phyloP scores from a whole-genome alignment of 1,284 basidiomycete genomes.

The Sporisorium iseilematis-ciliati region DNA sequence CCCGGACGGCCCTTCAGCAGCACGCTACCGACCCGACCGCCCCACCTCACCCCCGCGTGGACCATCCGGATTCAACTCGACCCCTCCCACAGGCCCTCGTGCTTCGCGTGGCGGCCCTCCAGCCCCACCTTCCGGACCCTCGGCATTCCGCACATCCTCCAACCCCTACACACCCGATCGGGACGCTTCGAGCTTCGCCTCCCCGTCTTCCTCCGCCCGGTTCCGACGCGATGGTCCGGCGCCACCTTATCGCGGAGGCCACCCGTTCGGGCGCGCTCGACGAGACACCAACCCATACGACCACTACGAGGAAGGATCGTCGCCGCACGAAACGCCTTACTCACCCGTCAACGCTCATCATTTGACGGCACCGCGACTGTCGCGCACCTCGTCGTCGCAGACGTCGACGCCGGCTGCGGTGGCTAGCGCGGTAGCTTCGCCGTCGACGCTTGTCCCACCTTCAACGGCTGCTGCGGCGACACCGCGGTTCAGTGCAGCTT shows the following conservation, averaged over 20 bases:
- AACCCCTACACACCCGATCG: conserved; percentile 32
- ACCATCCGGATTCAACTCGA: conserved; percentile 28
- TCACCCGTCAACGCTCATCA: conserved; percentile 26
- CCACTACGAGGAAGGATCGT: conserved; percentile 19
- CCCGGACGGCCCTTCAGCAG: conserved; percentile 3
- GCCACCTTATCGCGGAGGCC: conserved; percentile 29
- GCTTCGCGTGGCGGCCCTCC: conserved; percentile 25
- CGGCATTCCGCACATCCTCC: conserved; percentile 9
- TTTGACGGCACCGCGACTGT: conserved; percentile 22
- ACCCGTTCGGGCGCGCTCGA: conserved; percentile 26
- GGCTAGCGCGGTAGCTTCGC: conserved; percentile 8
- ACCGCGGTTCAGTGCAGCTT: conserved; percentile 19
- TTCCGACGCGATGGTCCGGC: conserved; percentile 21
- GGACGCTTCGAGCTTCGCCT: conserved; percentile 23
- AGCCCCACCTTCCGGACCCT: conserved; percentile 19
- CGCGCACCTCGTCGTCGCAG: conserved; percentile 41
- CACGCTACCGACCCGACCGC: conserved; percentile 6
- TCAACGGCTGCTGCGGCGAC: neutral
- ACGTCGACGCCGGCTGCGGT: conserved; percentile 22
- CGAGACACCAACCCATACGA: conserved; percentile 41
- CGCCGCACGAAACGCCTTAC: conserved; percentile 33
- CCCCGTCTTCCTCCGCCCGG: conserved; percentile 17
- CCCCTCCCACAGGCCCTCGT: conserved; percentile 40
- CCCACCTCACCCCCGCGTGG: conserved; percentile 21
- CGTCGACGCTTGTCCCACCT: conserved; percentile 11